Conservation (phyloP, 2,329 filamentous ascomycete species). For the Eutypa lata region DNA sequence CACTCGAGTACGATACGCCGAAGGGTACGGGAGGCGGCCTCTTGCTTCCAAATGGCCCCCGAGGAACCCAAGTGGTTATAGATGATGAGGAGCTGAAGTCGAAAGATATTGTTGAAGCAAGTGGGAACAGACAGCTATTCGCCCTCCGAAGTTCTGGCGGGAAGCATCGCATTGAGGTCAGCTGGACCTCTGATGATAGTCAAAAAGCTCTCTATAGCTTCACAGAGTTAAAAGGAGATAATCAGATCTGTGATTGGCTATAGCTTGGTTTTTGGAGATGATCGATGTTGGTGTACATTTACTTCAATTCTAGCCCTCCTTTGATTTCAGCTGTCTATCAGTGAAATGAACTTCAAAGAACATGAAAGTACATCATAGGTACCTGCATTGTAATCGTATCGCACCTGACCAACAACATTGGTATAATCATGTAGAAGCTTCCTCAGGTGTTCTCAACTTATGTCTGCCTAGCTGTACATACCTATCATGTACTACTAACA, state of each 20-base stretch:
- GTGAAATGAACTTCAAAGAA: too few relatives aligned
- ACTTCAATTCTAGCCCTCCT: too few relatives aligned
- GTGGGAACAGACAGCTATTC: constrained; percentile 8
- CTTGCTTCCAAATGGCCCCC: constrained; percentile 16
- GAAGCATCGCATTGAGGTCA: constrained; percentile 13
- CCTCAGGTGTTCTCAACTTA: too few relatives aligned
- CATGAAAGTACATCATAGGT: too few relatives aligned
- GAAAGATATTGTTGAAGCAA: background rate
- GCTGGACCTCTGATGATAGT: background rate
- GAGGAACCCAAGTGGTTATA: constrained; percentile 11
- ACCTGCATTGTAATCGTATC: too few relatives aligned
- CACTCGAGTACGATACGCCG: constrained; percentile 22
- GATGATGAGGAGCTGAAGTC: constrained; percentile 12
- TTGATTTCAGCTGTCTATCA: too few relatives aligned
- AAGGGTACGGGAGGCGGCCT: constrained; percentile 21
- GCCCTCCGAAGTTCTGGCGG: constrained; percentile 7
- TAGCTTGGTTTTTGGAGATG: too few relatives aligned
- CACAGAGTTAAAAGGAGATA: background rate
- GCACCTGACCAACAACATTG: too few relatives aligned
- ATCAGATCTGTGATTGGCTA: background rate
- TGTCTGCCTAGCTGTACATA: too few relatives aligned
- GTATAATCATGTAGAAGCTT: too few relatives aligned
- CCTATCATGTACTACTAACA: too few relatives aligned
- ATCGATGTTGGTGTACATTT: too few relatives aligned
- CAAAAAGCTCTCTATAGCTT: constrained; percentile 6